Evolutionary conservation across 192 early-diverging fungal species (phyloP), one percentile per base, ranked within the genome.

Genomic region (Funneliformis mosseae): DNA sequence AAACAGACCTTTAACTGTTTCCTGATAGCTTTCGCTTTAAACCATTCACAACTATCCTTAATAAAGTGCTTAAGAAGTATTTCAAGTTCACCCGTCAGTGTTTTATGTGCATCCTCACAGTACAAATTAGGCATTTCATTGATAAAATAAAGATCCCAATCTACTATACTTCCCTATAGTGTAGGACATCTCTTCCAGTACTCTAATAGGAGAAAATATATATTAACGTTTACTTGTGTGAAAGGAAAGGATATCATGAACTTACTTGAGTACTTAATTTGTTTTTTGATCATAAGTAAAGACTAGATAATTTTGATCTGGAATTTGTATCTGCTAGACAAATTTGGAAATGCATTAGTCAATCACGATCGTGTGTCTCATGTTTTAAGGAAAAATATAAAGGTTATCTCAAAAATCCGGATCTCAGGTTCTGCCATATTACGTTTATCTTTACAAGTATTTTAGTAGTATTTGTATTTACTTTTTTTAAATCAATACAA

Each of bases 91-190:
- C 14, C 63, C 39, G 60, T 60, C n/a, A 76, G 60, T 39, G 50
- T 74, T 63, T n/a, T 76, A 48, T 76, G 75, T 62, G 60, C 10
- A 42, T n/a, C 12, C n/a, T 62, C 41, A 41, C 8, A 5, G 5
- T 28, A 63, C 21, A 0, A 14, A 8, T 60, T 60, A 11, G 79
- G 79, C 45, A 80, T 63, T 62, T 80, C 72, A 23, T 59, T 74
- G 62, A 80, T 70, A 70, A 80, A 73, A 74, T 80, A 74, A 14
- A 80, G 46, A 45, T 74, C 70, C 79, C 79, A 80, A 63, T 80
- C 70, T 23, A 61, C 72, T 25, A 74, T 70, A 5, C 60, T 73
- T 62, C 79, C 79, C 70, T 69, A 74, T 28, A 39, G 18, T 62
- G 59, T 38, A 50, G 59, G 63, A 80, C 55, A 25, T 45, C 23